Evolutionary conservation across 768 basidiomycete genomes (phyloP).

Genomic region (Mrakia gelida): DNA sequence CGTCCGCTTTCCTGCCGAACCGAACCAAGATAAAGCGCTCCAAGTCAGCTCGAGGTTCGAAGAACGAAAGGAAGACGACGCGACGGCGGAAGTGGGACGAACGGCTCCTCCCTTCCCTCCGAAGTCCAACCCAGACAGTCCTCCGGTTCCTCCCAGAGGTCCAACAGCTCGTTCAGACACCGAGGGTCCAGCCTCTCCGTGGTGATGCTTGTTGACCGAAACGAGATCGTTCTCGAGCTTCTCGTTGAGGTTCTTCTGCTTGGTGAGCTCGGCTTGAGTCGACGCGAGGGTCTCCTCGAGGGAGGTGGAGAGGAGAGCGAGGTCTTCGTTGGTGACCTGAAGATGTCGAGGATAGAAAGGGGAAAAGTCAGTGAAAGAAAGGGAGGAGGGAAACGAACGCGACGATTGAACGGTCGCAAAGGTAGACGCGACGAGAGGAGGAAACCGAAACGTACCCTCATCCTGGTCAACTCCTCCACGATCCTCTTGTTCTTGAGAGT

Average conservation of each 20-base stretch:
- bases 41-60: not conserved
- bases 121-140: conserved; percentile 68
- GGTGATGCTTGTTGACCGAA: conserved; percentile 63
- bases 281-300: conserved; percentile 58
- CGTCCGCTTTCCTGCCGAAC: conserved; percentile 36
- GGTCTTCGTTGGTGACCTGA: conserved; percentile 72
- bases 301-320: conserved; percentile 63
- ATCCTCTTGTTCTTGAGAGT: conserved; percentile 91
- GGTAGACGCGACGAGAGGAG: not conserved
- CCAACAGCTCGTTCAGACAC: not conserved
- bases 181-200: not conserved
- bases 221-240: conserved; percentile 86
- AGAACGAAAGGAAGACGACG: not conserved
- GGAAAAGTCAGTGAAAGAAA: not conserved
- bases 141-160: conserved; percentile 47
- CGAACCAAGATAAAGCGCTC: not conserved
- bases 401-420: not conserved
- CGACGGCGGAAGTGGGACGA: not conserved
- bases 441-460: conserved; percentile 55
- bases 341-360: not conserved
- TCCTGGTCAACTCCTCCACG: conserved; percentile 84
- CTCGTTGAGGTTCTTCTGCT: conserved; percentile 76
- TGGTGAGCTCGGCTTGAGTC: conserved; percentile 64
- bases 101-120: conserved; percentile 43
- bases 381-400: not conserved